A percentile compares a stretch with the other conserved stretches of the same genome.
phyloP scores from a whole-genome alignment of 73 alveolate species.

The Paramecium primaurelia region DNA sequence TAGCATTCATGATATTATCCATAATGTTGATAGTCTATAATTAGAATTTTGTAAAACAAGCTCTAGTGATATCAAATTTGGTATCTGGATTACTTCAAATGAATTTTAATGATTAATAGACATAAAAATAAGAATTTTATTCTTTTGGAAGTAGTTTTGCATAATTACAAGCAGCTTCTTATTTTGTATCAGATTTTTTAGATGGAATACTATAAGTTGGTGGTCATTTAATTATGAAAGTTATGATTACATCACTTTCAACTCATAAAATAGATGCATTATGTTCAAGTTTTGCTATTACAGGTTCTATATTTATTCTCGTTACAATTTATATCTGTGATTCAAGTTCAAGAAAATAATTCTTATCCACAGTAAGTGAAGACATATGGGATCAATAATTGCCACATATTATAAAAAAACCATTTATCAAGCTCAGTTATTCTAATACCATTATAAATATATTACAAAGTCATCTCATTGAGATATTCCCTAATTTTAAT shows the following conservation, averaged over 20 bases:
- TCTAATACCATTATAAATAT: background rate
- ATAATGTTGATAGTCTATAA: background rate
- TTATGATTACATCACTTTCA: background rate
- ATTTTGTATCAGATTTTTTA: background rate
- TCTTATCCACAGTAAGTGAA: background rate
- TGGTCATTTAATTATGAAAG: background rate
- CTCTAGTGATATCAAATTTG: background rate
- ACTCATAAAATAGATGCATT: background rate
- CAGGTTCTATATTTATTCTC: background rate
- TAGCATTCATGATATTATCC: background rate
- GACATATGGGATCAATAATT: background rate
- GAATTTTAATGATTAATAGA: background rate
- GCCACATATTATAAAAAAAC: background rate
- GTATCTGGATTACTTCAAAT: background rate
- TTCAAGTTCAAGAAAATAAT: background rate
- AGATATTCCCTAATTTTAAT: background rate
- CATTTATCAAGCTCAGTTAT: background rate
- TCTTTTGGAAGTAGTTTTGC: background rate
- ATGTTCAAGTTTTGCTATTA: background rate
- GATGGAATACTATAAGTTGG: background rate
- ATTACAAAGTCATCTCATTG: background rate
- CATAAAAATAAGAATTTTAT: background rate
- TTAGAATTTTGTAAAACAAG: background rate
- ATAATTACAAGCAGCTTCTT: background rate
- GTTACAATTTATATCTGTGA: background rate